Evolutionary conservation across 345 rosid species (phyloP).

Genomic region (Cardamine resedifolia): DNA sequence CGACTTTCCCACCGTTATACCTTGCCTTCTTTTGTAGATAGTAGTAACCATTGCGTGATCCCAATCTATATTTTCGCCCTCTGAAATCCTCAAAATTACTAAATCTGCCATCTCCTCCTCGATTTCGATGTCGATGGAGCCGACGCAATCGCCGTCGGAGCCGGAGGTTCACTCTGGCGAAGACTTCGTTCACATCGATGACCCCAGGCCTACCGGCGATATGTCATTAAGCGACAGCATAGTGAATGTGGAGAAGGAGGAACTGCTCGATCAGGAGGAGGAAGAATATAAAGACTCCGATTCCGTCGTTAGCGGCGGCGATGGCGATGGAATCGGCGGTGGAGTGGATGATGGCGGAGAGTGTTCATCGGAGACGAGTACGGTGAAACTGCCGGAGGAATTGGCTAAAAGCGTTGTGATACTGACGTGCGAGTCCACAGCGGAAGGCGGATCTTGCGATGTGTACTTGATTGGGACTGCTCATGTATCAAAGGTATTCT

Average conservation of each 20-base stretch:
- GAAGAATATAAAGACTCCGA: slow-evolving; percentile 26
- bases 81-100: slow-evolving; percentile 6
- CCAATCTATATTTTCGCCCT: slow-evolving; percentile 21
- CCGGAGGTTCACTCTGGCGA: slow-evolving; percentile 43
- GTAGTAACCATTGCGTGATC: slow-evolving; percentile 29
- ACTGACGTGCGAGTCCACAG: slow-evolving; percentile 74
- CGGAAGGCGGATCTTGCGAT: slow-evolving; percentile 71
- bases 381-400: slow-evolving; percentile 66
- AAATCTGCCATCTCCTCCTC: slow-evolving; percentile 2
- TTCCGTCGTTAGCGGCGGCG: slow-evolving; percentile 19
- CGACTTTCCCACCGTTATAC: slow-evolving; percentile 31
- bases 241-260: slow-evolving; percentile 61
- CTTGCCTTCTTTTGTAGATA: not conserved
- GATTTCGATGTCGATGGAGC: slow-evolving; percentile 45
- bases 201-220: slow-evolving; percentile 49
- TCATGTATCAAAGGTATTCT: slow-evolving; percentile 84
- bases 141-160: slow-evolving; percentile 44
- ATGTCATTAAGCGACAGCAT: slow-evolving; percentile 67
- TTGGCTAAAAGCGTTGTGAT: slow-evolving; percentile 60
- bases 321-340: not conserved
- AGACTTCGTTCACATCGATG: slow-evolving; percentile 81
- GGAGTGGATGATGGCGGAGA: slow-evolving; percentile 15
- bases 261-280: slow-evolving; percentile 30
- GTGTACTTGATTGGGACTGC: slow-evolving; percentile 90
- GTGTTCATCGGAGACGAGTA: slow-evolving; percentile 37